These are phyloP conservation scores for Epichloe sylvatica DNA, from an alignment of 2,329 filamentous ascomycete species.

Conservation along the genomic window DNA sequence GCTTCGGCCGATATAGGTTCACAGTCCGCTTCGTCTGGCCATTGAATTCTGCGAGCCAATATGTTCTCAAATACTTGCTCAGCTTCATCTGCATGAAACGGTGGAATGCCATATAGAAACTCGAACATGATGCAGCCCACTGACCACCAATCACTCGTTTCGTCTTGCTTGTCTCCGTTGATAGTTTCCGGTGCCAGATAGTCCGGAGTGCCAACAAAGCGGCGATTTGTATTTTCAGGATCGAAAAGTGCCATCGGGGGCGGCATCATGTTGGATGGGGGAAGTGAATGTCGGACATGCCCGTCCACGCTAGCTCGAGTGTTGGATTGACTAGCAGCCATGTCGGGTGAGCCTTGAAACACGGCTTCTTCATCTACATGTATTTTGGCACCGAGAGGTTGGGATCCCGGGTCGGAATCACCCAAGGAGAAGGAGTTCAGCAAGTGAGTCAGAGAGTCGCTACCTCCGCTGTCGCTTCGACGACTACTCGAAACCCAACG, in stretches of 20 bases:
- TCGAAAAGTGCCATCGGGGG: constrained; percentile 93
- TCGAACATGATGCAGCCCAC: constrained; percentile 97
- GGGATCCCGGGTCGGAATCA: constrained; percentile 35
- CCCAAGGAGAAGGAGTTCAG: constrained; percentile 65
- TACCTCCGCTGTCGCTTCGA: constrained; percentile 84
- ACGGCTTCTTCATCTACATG: constrained; percentile 64
- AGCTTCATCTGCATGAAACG: constrained; percentile 80
- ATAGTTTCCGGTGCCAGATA: constrained; percentile 96
- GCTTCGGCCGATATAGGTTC: constrained; percentile 67
- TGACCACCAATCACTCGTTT: constrained; percentile 99
- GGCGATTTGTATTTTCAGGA: constrained; percentile 79
- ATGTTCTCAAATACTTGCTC: constrained; percentile 98
- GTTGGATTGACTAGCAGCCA: constrained; percentile 33
- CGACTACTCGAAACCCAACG: constrained; percentile 58
- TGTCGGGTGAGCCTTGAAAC: constrained; percentile 62
- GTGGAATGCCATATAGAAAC: constrained; percentile 83
- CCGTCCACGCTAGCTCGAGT: constrained; percentile 20
- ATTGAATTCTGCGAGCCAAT: constrained; percentile 73
- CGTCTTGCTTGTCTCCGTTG: constrained; percentile 85
- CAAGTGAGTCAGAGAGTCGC: constrained; percentile 71
- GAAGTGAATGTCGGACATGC: constrained; percentile 20
- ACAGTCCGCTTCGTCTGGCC: constrained; percentile 73
- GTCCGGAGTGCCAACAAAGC: constrained; percentile 93
- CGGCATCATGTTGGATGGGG: constrained; percentile 59
- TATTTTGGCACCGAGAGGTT: constrained; percentile 35